Evolutionary conservation across 371 early-diverging fungal species (phyloP), one percentile per base, ranked within the genome.

Genomic region (Rhizopus sp.): DNA sequence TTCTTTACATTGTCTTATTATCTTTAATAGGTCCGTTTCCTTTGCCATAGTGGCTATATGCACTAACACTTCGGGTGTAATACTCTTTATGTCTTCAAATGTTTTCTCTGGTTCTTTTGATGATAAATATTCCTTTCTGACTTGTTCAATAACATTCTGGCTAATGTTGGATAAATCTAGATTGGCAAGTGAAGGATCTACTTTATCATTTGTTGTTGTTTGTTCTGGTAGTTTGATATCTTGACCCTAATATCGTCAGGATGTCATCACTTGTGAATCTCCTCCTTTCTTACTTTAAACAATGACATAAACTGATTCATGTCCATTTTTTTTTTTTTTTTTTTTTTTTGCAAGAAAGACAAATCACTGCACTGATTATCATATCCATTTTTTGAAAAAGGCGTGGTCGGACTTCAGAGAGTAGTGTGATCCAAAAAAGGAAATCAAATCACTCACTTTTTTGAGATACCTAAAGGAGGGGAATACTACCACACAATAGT

Each of bases 21-120:
- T 60, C 5, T 60, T n/a, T 1, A 74, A 38, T 30, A 77, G 7
- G 33, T 74, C 40, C 0, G 78, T 74, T 31, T 77, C 72, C 41
- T 72, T 69, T 29, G 62, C 62, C 60, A 77, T 56, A 16, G 62
- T 53, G 7, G 69, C 67, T 30, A 77, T 51, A 4, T 59, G 60
- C 3, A 63, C 49, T 15, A 77, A 47, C 0, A 77, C 74, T 47
- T 77, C 70, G n/a, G 78, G 71, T 3, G 71, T 77, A 4, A 77
- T 58, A 1, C 56, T 54, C 15, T 52, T 58, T 9, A 77, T 13
- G 3, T 59, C 53, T 6, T 64, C 66, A 49, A 47, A 49, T 17
- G 15, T 29, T 16, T 42, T 39, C 33, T 54, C 42, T 15, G 60
- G 37, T 37, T 63, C 48, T 30, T 48, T 48, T 37, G 50, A 55